Conservation (phyloP, 176 grass and related monocot species). For the Oryza coarctata region DNA sequence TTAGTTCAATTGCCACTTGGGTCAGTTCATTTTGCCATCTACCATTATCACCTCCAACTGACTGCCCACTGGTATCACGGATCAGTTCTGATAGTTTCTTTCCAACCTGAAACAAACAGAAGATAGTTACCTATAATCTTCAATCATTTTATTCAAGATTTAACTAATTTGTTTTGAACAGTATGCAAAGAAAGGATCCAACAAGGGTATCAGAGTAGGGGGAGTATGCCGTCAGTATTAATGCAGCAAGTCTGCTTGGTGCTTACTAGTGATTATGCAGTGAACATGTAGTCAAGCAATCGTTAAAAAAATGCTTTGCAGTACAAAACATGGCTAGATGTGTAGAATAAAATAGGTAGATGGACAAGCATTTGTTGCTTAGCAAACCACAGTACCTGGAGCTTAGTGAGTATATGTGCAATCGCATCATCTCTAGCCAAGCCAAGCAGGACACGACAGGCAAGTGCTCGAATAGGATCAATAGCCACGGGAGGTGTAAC, state of each 20-base stretch:
- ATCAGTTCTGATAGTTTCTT: constrained; percentile 98
- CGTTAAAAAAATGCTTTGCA: background rate
- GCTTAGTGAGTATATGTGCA: constrained; percentile 95
- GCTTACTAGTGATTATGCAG: background rate
- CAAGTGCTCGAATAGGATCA: constrained; percentile 88
- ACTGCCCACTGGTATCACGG: constrained; percentile 73
- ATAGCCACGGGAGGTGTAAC: constrained; percentile 82
- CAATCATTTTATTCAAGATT: constrained; percentile 21
- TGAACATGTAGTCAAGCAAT: background rate
- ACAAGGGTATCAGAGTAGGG: background rate
- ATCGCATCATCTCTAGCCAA: constrained; percentile 94
- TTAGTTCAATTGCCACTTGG: constrained; percentile 93
- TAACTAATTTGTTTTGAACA: background rate
- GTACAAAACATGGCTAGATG: background rate
- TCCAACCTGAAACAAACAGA: constrained; percentile 68
- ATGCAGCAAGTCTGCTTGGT: background rate
- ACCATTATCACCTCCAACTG: constrained; percentile 67
- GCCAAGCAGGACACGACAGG: constrained; percentile 92
- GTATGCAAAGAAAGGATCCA: constrained; percentile 17
- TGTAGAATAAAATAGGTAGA: background rate
- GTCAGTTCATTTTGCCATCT: constrained; percentile 97
- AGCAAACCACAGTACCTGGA: constrained; percentile 55
- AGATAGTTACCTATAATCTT: background rate
- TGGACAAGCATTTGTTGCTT: background rate
- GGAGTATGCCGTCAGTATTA: background rate